These are phyloP conservation scores for Trifolium subterraneum DNA, from an alignment of 306 rosid species.

Conservation along the genomic window DNA sequence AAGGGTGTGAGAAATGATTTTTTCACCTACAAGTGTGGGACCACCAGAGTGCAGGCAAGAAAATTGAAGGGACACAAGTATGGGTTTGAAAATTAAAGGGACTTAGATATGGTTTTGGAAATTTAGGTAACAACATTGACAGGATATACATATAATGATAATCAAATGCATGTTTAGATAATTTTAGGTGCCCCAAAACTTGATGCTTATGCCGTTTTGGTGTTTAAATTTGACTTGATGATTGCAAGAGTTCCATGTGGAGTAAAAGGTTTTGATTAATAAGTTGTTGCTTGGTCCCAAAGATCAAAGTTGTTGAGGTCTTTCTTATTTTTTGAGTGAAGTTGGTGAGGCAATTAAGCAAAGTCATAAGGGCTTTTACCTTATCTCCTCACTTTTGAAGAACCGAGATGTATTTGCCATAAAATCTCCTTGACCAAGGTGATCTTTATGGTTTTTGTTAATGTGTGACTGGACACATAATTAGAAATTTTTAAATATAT, in stretches of 20 bases:
- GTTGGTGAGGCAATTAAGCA: conserved; percentile 28
- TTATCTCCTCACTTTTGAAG: conserved; percentile 29
- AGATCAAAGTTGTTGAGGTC: conserved; percentile 22
- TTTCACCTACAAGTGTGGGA: not conserved
- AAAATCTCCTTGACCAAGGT: conserved; percentile 10
- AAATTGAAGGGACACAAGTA: not conserved
- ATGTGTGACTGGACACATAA: not conserved
- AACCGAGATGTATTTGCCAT: not conserved
- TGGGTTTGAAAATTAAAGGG: conserved; percentile 6
- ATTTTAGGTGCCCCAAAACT: not conserved
- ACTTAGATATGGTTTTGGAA: conserved; percentile 15
- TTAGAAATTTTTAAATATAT: not conserved
- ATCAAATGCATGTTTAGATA: not conserved
- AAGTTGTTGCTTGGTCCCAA: conserved; percentile 32
- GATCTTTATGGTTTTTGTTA: conserved; percentile 1
- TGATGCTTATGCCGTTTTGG: conserved; percentile 13
- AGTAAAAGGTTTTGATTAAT: conserved; percentile 2
- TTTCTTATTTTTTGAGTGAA: not conserved
- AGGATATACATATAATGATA: not conserved
- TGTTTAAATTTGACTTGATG: conserved; percentile 31
- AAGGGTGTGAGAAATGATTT: not conserved
- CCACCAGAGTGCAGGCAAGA: not conserved
- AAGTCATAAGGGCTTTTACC: not conserved
- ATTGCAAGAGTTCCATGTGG: conserved; percentile 12
- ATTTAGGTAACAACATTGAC: not conserved